Percentiles rank a stretch among this genome's conserved stretches.
These are phyloP conservation scores for Skeletonema grethae DNA, from an alignment of 108 stramenopile genomes.

Conservation along the genomic window DNA sequence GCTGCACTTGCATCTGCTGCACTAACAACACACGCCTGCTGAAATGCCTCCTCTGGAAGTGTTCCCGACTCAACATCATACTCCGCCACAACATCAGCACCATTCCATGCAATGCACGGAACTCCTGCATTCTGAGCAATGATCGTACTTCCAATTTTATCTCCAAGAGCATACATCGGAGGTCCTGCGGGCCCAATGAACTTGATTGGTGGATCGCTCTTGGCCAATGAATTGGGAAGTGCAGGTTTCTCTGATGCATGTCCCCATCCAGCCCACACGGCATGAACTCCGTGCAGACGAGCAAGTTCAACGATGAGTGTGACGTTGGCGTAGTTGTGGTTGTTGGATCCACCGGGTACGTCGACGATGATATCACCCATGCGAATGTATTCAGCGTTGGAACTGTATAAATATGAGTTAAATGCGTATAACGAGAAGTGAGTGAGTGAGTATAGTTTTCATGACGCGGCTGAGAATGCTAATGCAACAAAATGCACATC, in stretches of 20 bases:
- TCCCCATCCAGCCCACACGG: slow-evolving; percentile 99
- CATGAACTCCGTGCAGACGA: slow-evolving; percentile 95
- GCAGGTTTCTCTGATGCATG: slow-evolving; percentile 98
- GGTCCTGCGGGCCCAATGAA: slow-evolving; percentile 98
- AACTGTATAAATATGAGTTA: slow-evolving; percentile 56
- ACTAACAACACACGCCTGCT: slow-evolving; percentile 83
- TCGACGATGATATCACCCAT: slow-evolving; percentile 99
- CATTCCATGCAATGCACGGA: slow-evolving; percentile 99
- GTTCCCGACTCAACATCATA: slow-evolving; percentile 77
- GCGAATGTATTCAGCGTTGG: slow-evolving; percentile 99
- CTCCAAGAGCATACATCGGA: slow-evolving; percentile 99
- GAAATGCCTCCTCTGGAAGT: slow-evolving; percentile 86
- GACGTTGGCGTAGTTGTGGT: slow-evolving; percentile 99
- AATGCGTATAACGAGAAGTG: not conserved
- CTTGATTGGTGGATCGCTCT: slow-evolving; percentile 82
- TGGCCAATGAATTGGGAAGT: slow-evolving; percentile 90
- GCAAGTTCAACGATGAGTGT: slow-evolving; percentile 99
- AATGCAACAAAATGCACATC: slow-evolving; percentile 5
- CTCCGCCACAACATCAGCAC: slow-evolving; percentile 74
- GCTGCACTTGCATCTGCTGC: slow-evolving; percentile 80
- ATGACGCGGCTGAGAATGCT: slow-evolving; percentile 5
- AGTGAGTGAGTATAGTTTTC: slow-evolving; percentile 8
- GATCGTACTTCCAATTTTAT: slow-evolving; percentile 99
- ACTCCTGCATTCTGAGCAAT: slow-evolving; percentile 98
- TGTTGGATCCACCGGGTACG: slow-evolving; percentile 99